A percentile compares a stretch with the other conserved stretches of the same genome.
Evolutionary conservation across 768 basidiomycete species (phyloP).

Genomic region (Mycena metata): DNA sequence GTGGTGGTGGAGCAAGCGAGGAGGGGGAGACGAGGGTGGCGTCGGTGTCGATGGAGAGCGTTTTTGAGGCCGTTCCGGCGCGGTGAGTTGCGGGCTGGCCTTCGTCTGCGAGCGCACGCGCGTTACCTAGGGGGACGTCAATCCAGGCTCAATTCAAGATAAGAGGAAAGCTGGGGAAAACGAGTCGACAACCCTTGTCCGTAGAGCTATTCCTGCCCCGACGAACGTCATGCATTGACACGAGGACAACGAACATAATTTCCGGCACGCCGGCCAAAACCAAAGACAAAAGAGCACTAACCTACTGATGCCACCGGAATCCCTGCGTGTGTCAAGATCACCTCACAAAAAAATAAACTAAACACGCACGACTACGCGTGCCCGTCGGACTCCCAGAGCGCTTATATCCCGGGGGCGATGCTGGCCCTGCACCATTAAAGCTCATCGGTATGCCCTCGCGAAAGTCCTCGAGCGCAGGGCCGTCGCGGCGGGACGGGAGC

Average conservation of each 20-base stretch:
- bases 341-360: constrained; percentile 29
- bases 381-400: constrained; percentile 80
- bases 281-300: constrained; percentile 52
- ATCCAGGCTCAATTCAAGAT: constrained; percentile 30
- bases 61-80: constrained; percentile 42
- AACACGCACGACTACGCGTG: constrained; percentile 80
- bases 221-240: no score
- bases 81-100: constrained; percentile 58
- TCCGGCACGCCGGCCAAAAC: no score
- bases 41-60: constrained; percentile 53
- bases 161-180: no score
- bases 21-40: constrained; percentile 49
- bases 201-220: no score
- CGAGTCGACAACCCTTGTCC: no score
- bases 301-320: constrained; percentile 86
- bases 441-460: constrained; percentile 80
- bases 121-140: constrained; percentile 72
- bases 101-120: constrained; percentile 86
- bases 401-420: constrained; percentile 57
- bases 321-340: constrained; percentile 56
- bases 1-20: constrained; percentile 61
- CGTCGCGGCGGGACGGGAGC: constrained; percentile 73
- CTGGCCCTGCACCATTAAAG: constrained; percentile 55
- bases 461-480: constrained; percentile 67
- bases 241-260: no score